Percentiles rank a stretch among this genome's conserved stretches.
Conservation (phyloP, 1,284 basidiomycete species). For the Puccinia coronata region DNA sequence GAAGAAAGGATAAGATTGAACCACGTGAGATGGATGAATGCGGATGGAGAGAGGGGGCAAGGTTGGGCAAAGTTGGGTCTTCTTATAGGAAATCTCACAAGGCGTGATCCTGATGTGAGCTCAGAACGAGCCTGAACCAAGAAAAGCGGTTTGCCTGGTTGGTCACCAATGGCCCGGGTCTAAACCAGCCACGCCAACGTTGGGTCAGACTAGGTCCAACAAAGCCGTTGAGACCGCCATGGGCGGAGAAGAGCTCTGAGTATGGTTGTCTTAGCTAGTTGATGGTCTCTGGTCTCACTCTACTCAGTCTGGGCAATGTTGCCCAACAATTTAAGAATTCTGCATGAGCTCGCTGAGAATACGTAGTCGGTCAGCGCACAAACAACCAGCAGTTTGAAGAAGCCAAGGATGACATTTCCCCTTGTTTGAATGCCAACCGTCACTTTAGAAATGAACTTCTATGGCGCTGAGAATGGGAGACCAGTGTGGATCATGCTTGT, state of each 20-base stretch:
- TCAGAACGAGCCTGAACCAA: not conserved
- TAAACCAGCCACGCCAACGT: not conserved
- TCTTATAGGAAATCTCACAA: not conserved
- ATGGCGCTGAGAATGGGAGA: too few relatives aligned
- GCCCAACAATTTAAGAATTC: not conserved
- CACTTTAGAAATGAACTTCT: too few relatives aligned
- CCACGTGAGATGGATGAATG: not conserved
- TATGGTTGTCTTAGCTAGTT: not conserved
- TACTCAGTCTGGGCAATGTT: not conserved
- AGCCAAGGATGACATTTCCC: too few relatives aligned
- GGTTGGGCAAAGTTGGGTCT: not conserved
- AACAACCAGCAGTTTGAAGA: too few relatives aligned
- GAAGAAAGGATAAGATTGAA: conserved; percentile 8
- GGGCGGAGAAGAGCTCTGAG: not conserved
- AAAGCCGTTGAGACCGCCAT: not conserved
- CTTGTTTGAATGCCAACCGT: too few relatives aligned
- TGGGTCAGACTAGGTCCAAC: not conserved
- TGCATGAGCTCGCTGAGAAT: too few relatives aligned
- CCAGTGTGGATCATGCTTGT: too few relatives aligned
- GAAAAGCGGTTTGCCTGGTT: not conserved
- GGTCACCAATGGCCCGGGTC: not conserved
- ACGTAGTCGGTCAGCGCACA: too few relatives aligned
- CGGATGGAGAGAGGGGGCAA: not conserved
- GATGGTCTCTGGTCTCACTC: not conserved
- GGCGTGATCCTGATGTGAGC: not conserved